Conservation (phyloP, 75 land plant species). For the Picea sitchensis region DNA sequence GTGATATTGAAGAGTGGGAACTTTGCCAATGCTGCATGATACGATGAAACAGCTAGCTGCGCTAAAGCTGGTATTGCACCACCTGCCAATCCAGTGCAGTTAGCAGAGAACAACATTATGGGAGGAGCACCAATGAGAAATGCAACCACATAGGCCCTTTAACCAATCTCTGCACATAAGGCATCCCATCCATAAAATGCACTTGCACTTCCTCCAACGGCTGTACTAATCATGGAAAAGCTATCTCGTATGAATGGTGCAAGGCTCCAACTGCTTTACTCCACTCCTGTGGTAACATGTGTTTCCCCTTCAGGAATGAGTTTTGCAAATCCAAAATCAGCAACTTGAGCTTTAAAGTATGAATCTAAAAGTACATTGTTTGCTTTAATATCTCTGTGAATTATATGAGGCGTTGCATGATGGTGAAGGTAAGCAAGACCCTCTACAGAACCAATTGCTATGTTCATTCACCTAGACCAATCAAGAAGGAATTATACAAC, state of each 20-base stretch:
- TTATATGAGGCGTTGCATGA: conserved; percentile 47
- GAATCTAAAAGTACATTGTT: conserved; percentile 46
- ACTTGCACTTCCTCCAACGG: too few species aligned
- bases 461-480: conserved; percentile 50
- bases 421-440: conserved; percentile 76
- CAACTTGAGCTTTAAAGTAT: conserved; percentile 42
- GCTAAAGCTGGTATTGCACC: conserved; percentile 53
- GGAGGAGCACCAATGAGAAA: too few species aligned
- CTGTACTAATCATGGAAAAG: too few species aligned
- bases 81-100: conserved; percentile 18
- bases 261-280: too few species aligned
- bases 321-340: conserved; percentile 57
- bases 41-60: conserved; percentile 48
- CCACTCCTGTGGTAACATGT: too few species aligned
- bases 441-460: conserved; percentile 71
- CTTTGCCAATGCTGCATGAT: conserved; percentile 20
- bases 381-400: conserved; percentile 57
- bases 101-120: too few species aligned
- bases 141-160: too few species aligned
- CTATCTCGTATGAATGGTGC: too few species aligned
- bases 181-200: too few species aligned
- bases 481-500: conserved; percentile 36
- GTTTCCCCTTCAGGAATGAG: too few species aligned
- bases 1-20: conserved; percentile 3
- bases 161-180: too few species aligned